Evolutionary conservation across 139 green algal genomes (phyloP), one percentile per base, ranked within the genome.

Genomic region (Coccomyxa sp.): DNA sequence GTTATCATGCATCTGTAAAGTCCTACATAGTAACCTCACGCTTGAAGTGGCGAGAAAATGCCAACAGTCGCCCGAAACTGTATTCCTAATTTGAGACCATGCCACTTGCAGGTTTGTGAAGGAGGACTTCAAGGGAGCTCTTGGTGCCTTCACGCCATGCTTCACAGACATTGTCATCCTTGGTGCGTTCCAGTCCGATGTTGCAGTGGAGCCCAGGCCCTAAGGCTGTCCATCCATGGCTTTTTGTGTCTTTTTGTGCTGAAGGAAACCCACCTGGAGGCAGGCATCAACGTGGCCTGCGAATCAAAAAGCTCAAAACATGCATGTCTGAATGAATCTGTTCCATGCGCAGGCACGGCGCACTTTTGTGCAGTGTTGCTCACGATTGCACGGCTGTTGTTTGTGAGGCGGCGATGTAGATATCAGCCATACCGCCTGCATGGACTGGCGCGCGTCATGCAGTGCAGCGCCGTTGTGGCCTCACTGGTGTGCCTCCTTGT

Each of bases 161-260:
- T 88, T 88, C 68, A 82, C 58, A n/a, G 82, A 85, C 67, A 82
- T 88, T 67, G 77, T 84, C 30, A n/a, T 88, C 13, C 67, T 88
- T 3, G 85, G 85, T 88, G 31, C n/a, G 81, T 25, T 58, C n/a
- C 13, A 30, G 13, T n/a, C 18, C 23, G 16, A 23, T 7, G 38
- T 51, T 51, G 38, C 38, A 7, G 38, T 51, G 38, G 38, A 51
- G 3, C 38, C 3, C 38, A 51, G 38, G 38, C 38, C 38, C 38
- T 7, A 51, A 51, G 38, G 38, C 38, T 51, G 38, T 51, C 38
- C 38, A 51, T 11, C 38, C 7, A 7, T 51, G 38, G 7, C n/a
- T 51, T 11, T 11, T 7, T 7, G 38, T 51, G 38, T 51, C 38
- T 51, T 51, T 7, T 7, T 51, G 38, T 51, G 38, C 38, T 11